Percentiles rank a stretch among this genome's conserved stretches.
Conservation (phyloP, 1,284 basidiomycete genomes). For the Pulveroboletus ridleyi region DNA sequence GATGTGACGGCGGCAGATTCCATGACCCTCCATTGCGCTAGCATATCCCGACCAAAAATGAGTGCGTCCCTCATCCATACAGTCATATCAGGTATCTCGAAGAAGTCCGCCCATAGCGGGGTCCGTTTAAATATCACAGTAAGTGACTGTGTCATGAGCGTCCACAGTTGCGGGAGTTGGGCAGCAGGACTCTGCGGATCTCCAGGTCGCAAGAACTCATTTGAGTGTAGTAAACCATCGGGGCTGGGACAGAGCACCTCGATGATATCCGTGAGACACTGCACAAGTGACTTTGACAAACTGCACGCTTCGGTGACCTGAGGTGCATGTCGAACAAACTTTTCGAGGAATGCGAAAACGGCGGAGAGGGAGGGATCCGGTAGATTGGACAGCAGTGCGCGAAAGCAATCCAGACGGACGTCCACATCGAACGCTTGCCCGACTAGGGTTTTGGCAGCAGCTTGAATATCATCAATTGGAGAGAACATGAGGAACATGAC, state of each 20-base stretch:
- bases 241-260: constrained; percentile 82
- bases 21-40: constrained; percentile 81
- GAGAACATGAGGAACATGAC: constrained; percentile 80
- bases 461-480: constrained; percentile 77
- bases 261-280: constrained; percentile 90
- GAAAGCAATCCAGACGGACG: constrained; percentile 86
- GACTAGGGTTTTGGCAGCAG: constrained; percentile 76
- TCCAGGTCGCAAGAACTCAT: constrained; percentile 57
- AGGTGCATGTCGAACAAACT: constrained; percentile 68
- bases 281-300: constrained; percentile 86
- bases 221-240: constrained; percentile 70
- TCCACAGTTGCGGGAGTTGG: constrained; percentile 80
- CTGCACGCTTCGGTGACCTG: constrained; percentile 84
- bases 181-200: constrained; percentile 52
- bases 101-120: constrained; percentile 81
- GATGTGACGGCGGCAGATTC: constrained; percentile 66
- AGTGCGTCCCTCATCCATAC: constrained; percentile 98
- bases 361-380: constrained; percentile 74
- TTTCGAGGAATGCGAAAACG: constrained; percentile 67
- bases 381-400: constrained; percentile 71
- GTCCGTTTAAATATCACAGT: constrained; percentile 87
- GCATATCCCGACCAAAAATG: constrained; percentile 87
- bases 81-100: constrained; percentile 85
- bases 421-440: constrained; percentile 88
- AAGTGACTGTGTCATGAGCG: constrained; percentile 80